Conservation (phyloP, 169 alveolate genomes). For the Plasmodium inui region DNA sequence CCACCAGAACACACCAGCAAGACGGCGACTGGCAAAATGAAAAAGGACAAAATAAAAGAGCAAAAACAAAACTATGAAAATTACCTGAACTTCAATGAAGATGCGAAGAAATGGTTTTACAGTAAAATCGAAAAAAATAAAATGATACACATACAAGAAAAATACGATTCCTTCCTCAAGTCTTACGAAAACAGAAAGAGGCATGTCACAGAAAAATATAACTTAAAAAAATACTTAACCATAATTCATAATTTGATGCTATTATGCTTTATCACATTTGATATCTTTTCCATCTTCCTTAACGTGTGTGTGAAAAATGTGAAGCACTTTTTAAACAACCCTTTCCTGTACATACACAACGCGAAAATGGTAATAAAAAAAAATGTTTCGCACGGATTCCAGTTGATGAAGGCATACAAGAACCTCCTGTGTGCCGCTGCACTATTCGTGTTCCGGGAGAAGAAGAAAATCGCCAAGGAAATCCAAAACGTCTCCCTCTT, state of each 20-base stretch:
- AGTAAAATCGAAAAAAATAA: slow-evolving; percentile 21
- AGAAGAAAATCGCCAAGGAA: slow-evolving; percentile 44
- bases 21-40: not conserved
- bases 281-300: not conserved
- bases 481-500: not conserved
- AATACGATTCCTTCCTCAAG: slow-evolving; percentile 21
- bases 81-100: slow-evolving; percentile 9
- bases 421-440: not conserved
- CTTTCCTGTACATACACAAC: not conserved
- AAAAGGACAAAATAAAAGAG: not conserved
- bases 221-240: slow-evolving; percentile 31
- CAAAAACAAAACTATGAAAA: not conserved
- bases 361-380: not conserved
- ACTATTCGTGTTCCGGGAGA: not conserved
- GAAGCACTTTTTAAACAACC: not conserved
- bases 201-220: slow-evolving; percentile 32
- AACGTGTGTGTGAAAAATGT: not conserved
- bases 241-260: slow-evolving; percentile 6
- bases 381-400: not conserved
- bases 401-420: not conserved
- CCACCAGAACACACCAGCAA: not conserved
- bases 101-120: slow-evolving; percentile 41
- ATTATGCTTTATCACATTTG: slow-evolving; percentile 19
- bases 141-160: slow-evolving; percentile 10
- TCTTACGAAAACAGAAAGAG: slow-evolving; percentile 28